Evolutionary conservation across 2,329 filamentous ascomycete genomes (phyloP).

Genomic region (Cercospora beticola): DNA sequence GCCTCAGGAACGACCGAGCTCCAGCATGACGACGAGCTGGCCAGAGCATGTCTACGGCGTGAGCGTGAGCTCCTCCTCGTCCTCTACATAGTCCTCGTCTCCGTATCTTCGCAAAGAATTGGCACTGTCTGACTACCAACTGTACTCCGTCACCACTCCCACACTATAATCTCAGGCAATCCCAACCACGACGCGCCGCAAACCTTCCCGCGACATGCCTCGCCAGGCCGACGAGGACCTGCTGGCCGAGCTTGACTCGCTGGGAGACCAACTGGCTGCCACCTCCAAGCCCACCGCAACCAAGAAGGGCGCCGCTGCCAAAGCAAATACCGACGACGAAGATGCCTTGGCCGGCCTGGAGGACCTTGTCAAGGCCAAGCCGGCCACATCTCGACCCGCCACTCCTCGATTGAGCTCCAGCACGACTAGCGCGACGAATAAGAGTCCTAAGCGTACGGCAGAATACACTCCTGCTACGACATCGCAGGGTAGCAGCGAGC

Average conservation of each 20-base stretch:
- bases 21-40: conserved; percentile 1
- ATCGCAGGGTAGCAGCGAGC: conserved; percentile 50
- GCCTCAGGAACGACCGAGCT: neutral
- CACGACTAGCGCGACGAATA: conserved; percentile 43
- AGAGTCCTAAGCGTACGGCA: conserved; percentile 34
- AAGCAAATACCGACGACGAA: conserved; percentile 49
- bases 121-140: neutral
- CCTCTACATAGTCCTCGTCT: neutral
- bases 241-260: conserved; percentile 29
- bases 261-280: conserved; percentile 27
- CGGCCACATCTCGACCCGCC: conserved; percentile 67
- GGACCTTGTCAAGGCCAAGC: conserved; percentile 69
- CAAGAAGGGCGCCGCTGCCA: conserved; percentile 38
- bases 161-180: neutral
- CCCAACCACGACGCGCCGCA: conserved; percentile 21
- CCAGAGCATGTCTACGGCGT: neutral
- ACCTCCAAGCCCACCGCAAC: conserved; percentile 39
- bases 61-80: neutral
- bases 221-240: conserved; percentile 40
- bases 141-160: neutral
- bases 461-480: conserved; percentile 52
- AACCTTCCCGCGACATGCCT: conserved; percentile 43
- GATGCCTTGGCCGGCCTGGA: conserved; percentile 88
- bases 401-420: conserved; percentile 68
- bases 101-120: neutral